Evolutionary conservation across 1,284 basidiomycete species (phyloP).

Genomic region (Papiliotrema flavescens): DNA sequence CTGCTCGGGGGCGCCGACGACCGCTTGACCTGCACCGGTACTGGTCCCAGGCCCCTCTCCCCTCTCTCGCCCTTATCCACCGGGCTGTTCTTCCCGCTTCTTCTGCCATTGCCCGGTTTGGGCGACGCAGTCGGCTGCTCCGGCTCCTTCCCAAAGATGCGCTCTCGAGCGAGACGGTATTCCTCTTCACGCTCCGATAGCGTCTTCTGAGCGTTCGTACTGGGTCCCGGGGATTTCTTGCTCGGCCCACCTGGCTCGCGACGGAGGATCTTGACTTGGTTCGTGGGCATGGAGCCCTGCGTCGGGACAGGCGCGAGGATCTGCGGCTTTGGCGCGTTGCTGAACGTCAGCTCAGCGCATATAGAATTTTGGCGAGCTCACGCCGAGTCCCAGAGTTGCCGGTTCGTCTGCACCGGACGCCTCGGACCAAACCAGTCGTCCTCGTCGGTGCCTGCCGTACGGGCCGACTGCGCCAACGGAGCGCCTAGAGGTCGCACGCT

Average conservation of each 20-base stretch:
- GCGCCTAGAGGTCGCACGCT: too few relatives aligned
- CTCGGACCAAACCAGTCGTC: conserved; percentile 34
- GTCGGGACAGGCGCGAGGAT: neutral
- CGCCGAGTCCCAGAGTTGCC: conserved; percentile 39
- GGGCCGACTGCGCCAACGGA: neutral
- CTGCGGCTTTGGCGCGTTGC: neutral
- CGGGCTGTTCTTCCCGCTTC: neutral
- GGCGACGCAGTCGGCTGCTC: neutral
- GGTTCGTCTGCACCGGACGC: conserved; percentile 19
- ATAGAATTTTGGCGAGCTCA: conserved; percentile 13
- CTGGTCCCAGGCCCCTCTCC: neutral
- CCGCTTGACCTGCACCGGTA: neutral
- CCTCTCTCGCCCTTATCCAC: neutral
- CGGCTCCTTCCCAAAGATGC: conserved; percentile 25
- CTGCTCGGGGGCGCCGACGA: neutral
- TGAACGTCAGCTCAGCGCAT: neutral
- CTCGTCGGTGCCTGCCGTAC: conserved; percentile 5
- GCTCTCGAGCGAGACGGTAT: conserved; percentile 29
- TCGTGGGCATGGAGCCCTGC: neutral
- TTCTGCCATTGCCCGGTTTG: neutral
- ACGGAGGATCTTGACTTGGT: conserved; percentile 1
- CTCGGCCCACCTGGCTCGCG: neutral
- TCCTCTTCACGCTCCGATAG: conserved; percentile 29
- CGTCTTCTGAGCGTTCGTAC: conserved; percentile 14
- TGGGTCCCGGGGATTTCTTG: conserved; percentile 3